Base-by-base conservation (phyloP, 345 rosid species). In the Eucalyptus virginea region DNA sequence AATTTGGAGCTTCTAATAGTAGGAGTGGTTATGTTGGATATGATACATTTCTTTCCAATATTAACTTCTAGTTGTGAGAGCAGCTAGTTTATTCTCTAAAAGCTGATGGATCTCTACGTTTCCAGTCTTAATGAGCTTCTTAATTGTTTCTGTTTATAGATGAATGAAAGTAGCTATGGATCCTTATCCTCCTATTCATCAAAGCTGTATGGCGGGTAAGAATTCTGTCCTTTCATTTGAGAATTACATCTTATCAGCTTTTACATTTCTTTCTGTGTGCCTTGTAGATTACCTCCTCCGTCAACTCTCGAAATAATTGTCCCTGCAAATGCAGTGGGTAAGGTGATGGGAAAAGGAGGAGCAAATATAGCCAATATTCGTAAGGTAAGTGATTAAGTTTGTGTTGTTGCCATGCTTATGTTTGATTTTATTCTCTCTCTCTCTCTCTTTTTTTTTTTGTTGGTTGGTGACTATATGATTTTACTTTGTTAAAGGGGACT, bases 321-420 rank as follows among this genome's bases (percentile, higher is more conserved):
- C 90, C 99, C 99, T 88, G 94, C 96, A 60, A 93, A 92, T 94
- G 97, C 99, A 44, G 95, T 97, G 23, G 94, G 98, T 90, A 98
- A 96, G 94, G 99, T 98, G 83, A 89, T 98, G 90, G 99, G 99
- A 81, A 98, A 94, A 95, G 97, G 95, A 88, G 99, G 99, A 88
- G 93, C 96, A 83, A 98, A 98, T 92, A 91, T 98, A 91, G 93
- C 95, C 89, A 98, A 97, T 92, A 96, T 98, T 86, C 94, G 97
- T 89, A 95, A 96, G 98, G 99, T 98, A 89, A 88, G 92, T 24
- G 17, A 77, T 88, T 89, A 48, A 88, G 32, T 88, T 51, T 62
- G 40, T 48, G 50, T 47, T 90, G 45, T 47, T 88, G 19, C 67
- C 49, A 21, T 87, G 87, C 34, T 37, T 17, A n/a, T 86, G 30